Base-by-base conservation (phyloP, 768 basidiomycete genomes). In the Aureoboletus auriporus region DNA sequence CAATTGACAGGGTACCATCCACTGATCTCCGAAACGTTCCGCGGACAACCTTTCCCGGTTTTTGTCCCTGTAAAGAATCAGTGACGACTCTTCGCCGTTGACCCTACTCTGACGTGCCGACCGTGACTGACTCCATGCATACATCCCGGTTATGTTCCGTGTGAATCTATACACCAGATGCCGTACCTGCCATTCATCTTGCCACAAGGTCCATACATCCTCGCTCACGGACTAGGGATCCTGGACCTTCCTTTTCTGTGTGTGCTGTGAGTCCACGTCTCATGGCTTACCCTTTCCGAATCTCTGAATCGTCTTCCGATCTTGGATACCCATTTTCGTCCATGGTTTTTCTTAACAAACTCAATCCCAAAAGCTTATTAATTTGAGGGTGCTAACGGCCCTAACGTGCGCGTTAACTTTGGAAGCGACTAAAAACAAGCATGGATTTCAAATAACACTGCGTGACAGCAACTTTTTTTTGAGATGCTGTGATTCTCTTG, bases 361-460 rank as follows among this genome's bases (percentile, higher is more conserved):
- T 35, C 3, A 44, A 48, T 50, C 43, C 28, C 33, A 8, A 47
- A 47, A 46, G 30, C 17, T 31, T 46, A 38, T 48, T 31, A 23
- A 23, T 23, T 23, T 4, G 20, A 23, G 20, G 20, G 20, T 4
- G 2, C 20, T 23, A n/a, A n/a, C n/a, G n/a, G 20, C 20, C 20
- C 20, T 23, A n/a, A n/a, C n/a, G n/a, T n/a, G n/a, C n/a, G n/a
- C n/a, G 20, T 36, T 8, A 31, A 13, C 39, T 20, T 17, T 28
- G 6, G 20, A 35, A 20, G 28, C 27, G 23, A 16, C 37, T 30
- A 11, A 57, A 29, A 5, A 30, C 10, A 30, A 30, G 5, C 20
- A 2, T 14, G 37, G 40, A 61, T 59, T 60, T 56, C 48, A 55
- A 59, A 61, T 57, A 26, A 23, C 4, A 23, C 20, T 4, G 20